Evolutionary conservation across 129 eudicot genomes (phyloP).

Genomic region (Sambucus nigra): DNA sequence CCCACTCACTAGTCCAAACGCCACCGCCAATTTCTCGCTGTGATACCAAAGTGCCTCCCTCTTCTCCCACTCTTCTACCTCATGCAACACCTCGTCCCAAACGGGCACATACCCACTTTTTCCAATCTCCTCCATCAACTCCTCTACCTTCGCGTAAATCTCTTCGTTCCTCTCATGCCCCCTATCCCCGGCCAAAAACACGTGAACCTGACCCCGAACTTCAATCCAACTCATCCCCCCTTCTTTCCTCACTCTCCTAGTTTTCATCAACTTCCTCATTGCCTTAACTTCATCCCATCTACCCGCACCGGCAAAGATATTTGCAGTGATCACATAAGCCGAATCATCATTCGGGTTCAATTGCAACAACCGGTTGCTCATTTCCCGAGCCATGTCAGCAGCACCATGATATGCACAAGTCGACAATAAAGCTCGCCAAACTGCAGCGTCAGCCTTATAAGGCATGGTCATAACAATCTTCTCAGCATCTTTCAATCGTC

Average conservation of each 20-base stretch:
- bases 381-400: constrained; percentile 39
- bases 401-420: constrained; percentile 39
- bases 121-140: constrained; percentile 50
- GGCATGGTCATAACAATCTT: constrained; percentile 62
- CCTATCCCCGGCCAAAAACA: constrained; percentile 65
- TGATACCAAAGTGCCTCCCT: constrained; percentile 55
- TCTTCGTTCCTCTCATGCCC: constrained; percentile 46
- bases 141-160: constrained; percentile 46
- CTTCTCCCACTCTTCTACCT: constrained; percentile 51
- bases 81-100: constrained; percentile 51
- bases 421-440: constrained; percentile 66
- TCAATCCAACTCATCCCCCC: constrained; percentile 90
- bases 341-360: constrained; percentile 70
- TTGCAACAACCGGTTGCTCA: constrained; percentile 53
- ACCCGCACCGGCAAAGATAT: constrained; percentile 42
- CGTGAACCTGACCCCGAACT: constrained; percentile 61
- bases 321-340: constrained; percentile 69
- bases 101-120: constrained; percentile 58
- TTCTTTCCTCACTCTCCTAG: constrained; percentile 49
- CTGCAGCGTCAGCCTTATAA: constrained; percentile 62
- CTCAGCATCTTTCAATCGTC: constrained; percentile 58
- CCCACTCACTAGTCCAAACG: constrained; percentile 59
- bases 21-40: constrained; percentile 82
- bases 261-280: constrained; percentile 63
- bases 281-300: constrained; percentile 49